Conservation (phyloP, 1,284 basidiomycete genomes). For the Moesziomyces sp. region DNA sequence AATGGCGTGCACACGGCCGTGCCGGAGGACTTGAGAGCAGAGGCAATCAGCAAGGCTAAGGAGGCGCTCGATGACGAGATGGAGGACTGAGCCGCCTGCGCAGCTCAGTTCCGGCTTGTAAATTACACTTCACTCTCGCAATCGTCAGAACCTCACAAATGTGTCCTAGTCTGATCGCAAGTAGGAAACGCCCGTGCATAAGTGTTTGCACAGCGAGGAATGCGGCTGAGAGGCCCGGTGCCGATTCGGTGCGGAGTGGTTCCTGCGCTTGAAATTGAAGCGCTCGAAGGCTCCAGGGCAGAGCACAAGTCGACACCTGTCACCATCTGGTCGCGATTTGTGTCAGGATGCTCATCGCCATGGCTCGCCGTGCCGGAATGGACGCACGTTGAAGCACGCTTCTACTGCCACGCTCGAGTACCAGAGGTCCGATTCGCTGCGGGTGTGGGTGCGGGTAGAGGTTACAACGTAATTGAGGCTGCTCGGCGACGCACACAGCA, state of each 20-base stretch:
- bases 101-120: background rate
- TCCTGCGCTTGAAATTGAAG: background rate
- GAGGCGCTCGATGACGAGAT: slow-evolving; percentile 85
- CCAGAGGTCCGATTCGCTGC: too few species aligned
- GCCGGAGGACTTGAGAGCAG: slow-evolving; percentile 81
- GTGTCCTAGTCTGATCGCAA: background rate
- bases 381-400: background rate
- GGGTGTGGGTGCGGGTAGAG: too few species aligned
- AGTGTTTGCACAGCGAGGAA: background rate
- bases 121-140: too few species aligned
- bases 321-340: background rate
- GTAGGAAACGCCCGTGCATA: background rate
- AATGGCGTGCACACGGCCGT: slow-evolving; percentile 82
- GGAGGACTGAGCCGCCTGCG: slow-evolving; percentile 72
- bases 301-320: background rate
- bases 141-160: too few species aligned
- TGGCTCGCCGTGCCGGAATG: background rate
- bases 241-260: slow-evolving; percentile 1
- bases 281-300: too few species aligned
- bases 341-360: background rate
- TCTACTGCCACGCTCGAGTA: background rate
- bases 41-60: slow-evolving; percentile 89
- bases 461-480: too few species aligned
- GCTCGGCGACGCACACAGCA: too few species aligned
- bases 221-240: background rate